A percentile compares a stretch with the other conserved stretches of the same genome.
Conservation (phyloP, 768 basidiomycete species). For the Cyathus striatus region DNA sequence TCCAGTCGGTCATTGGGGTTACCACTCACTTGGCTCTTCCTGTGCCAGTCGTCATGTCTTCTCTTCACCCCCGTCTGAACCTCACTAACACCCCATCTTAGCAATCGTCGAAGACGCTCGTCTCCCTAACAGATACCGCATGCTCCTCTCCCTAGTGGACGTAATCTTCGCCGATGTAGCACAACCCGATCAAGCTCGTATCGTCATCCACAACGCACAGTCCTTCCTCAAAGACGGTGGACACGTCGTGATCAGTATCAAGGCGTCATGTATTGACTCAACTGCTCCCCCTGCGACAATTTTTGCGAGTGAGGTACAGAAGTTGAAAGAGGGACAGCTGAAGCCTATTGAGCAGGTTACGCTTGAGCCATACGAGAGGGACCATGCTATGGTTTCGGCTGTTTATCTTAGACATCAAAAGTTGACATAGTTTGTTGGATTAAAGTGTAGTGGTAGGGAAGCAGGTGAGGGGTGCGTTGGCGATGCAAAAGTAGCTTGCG, state of each 20-base stretch:
- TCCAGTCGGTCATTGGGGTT: too few species aligned
- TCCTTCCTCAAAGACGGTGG: slow-evolving; percentile 95
- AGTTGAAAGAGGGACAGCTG: slow-evolving; percentile 70
- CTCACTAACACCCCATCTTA: slow-evolving; percentile 17
- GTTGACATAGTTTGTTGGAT: too few species aligned
- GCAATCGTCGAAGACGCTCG: slow-evolving; percentile 98
- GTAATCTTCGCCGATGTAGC: slow-evolving; percentile 98
- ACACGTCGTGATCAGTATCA: slow-evolving; percentile 94
- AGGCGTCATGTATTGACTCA: slow-evolving; percentile 98
- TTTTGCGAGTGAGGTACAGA: slow-evolving; percentile 84
- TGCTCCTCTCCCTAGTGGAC: slow-evolving; percentile 93
- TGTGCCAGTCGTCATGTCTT: not conserved
- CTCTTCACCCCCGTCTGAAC: not conserved
- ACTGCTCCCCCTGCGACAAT: slow-evolving; percentile 87
- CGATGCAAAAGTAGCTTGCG: too few species aligned
- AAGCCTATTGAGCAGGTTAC: slow-evolving; percentile 97
- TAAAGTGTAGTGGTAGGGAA: too few species aligned
- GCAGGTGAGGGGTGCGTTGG: too few species aligned
- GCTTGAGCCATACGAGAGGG: slow-evolving; percentile 88
- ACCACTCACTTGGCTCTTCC: too few species aligned
- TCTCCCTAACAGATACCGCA: slow-evolving; percentile 93
- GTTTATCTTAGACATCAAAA: too few species aligned
- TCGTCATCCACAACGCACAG: slow-evolving; percentile 88
- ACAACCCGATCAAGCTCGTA: slow-evolving; percentile 98
- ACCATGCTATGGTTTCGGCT: slow-evolving; percentile 90